Conservation (phyloP, 371 early-diverging fungal species). For the Coemansia sp. region DNA sequence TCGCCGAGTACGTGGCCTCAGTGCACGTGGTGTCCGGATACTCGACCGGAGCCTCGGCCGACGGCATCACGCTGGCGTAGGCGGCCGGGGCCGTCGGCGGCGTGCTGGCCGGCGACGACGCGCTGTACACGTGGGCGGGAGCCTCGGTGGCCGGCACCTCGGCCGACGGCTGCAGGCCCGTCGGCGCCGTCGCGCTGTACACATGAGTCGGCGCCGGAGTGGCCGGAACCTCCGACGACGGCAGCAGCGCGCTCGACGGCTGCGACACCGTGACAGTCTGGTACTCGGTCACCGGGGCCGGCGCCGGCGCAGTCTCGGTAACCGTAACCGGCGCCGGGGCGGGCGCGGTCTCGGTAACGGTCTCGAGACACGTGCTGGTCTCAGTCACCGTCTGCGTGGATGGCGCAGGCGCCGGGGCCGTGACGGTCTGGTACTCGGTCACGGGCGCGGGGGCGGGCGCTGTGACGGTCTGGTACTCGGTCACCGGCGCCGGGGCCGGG, state of each 20-base stretch:
- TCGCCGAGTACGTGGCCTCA: constrained; percentile 1
- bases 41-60: background rate
- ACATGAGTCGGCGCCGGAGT: constrained; percentile 6
- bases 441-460: constrained; percentile 19
- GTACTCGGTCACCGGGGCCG: constrained; percentile 35
- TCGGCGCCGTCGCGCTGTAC: constrained; percentile 6
- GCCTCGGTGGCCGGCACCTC: background rate
- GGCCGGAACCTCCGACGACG: constrained; percentile 13
- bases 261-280: constrained; percentile 26
- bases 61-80: background rate
- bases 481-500: constrained; percentile 25
- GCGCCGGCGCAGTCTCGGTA: constrained; percentile 30
- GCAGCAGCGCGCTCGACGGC: constrained; percentile 8
- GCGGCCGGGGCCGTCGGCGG: background rate
- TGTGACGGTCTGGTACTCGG: constrained; percentile 20
- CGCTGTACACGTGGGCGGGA: constrained; percentile 11
- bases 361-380: background rate
- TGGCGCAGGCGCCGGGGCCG: constrained; percentile 9
- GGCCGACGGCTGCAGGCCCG: constrained; percentile 1
- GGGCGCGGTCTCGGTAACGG: constrained; percentile 7
- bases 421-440: constrained; percentile 21
- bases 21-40: constrained; percentile 1
- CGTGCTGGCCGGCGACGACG: background rate
- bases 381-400: background rate
- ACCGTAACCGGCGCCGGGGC: constrained; percentile 8